Base-by-base conservation (phyloP, 495 filamentous ascomycete species). In the Lophiotrema nucula region DNA sequence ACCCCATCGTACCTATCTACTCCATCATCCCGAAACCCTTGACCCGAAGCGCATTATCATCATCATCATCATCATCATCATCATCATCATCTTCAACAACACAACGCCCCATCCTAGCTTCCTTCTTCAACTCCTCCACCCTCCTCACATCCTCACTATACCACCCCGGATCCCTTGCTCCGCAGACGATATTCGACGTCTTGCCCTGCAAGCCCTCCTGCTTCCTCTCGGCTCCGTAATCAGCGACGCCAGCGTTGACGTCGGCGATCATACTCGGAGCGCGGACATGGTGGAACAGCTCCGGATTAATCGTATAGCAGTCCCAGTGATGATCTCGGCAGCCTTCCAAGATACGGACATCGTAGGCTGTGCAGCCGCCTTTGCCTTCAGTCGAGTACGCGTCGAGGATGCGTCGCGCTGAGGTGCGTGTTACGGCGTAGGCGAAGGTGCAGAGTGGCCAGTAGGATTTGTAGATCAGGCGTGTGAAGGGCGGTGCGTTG, bases 381-480 rank as follows among this genome's bases (percentile, higher is more conserved):
- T 27, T 37, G 16, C 45, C 59, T 42, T 56, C 59, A 13, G 24
- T 68, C 27, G 62, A 56, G 33, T 62, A 63, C 22, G 60, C 45
- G 24, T 24, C 23, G 15, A 67, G 62, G 8, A 71, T 51, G 25
- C 58, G 49, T 5, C 13, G 24, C 1, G 69, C 69, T 1, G 62
- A 63, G 42, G 60, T 55, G n/a, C 66, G 60, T 0, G 69, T 72
- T 47, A 79, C 63, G 21, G 70, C 76, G 63, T 74, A 77, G 2
- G 67, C 76, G 58, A 79, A 78, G 18, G 72, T 74, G 60, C 76
- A 78, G 27, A 79, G 70, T 2, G 76, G 73, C 42, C 65, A 66
- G 5, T 57, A 26, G 13, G 71, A 70, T 19, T 56, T 42, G 59
- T 76, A 75, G n/a, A 76, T 66, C 16, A 69, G 56, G 16, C 76